Conservation (phyloP, 352 stramenopile species). For the Phytophthora litchii region DNA sequence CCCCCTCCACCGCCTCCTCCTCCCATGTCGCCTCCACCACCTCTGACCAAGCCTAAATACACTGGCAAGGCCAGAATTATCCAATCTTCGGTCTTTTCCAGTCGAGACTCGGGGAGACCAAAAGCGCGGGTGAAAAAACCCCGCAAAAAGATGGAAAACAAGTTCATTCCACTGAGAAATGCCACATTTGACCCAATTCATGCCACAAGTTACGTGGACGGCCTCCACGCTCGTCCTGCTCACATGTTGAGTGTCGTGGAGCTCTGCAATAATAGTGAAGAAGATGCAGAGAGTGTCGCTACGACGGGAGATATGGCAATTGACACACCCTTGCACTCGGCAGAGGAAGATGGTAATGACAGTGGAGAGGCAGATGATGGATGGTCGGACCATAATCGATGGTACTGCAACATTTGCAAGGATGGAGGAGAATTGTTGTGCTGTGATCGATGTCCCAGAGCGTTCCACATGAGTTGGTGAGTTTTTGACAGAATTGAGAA, state of each 20-base stretch:
- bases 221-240: slow-evolving; percentile 22
- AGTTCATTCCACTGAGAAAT: slow-evolving; percentile 2
- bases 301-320: slow-evolving; percentile 34
- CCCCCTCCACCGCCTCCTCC: slow-evolving; percentile 4
- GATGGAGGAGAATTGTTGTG: slow-evolving; percentile 89
- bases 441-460: slow-evolving; percentile 91
- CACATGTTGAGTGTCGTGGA: slow-evolving; percentile 86
- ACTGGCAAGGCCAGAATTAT: slow-evolving; percentile 45
- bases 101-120: slow-evolving; percentile 27
- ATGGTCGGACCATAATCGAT: slow-evolving; percentile 88
- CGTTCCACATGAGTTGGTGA: slow-evolving; percentile 93
- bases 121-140: slow-evolving; percentile 19
- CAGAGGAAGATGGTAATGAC: slow-evolving; percentile 46
- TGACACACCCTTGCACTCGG: slow-evolving; percentile 43
- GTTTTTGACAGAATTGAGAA: slow-evolving; percentile 8
- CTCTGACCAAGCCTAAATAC: slow-evolving; percentile 21
- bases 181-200: slow-evolving; percentile 6
- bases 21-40: slow-evolving; percentile 10
- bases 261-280: slow-evolving; percentile 69
- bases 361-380: slow-evolving; percentile 61
- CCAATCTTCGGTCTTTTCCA: slow-evolving; percentile 34
- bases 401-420: slow-evolving; percentile 93
- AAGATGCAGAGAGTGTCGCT: slow-evolving; percentile 42
- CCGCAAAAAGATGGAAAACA: slow-evolving; percentile 23
- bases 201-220: slow-evolving; percentile 2